A percentile compares a stretch with the other conserved stretches of the same genome.
phyloP scores from a whole-genome alignment of 176 grass and related monocot species.

The Otatea glauca region DNA sequence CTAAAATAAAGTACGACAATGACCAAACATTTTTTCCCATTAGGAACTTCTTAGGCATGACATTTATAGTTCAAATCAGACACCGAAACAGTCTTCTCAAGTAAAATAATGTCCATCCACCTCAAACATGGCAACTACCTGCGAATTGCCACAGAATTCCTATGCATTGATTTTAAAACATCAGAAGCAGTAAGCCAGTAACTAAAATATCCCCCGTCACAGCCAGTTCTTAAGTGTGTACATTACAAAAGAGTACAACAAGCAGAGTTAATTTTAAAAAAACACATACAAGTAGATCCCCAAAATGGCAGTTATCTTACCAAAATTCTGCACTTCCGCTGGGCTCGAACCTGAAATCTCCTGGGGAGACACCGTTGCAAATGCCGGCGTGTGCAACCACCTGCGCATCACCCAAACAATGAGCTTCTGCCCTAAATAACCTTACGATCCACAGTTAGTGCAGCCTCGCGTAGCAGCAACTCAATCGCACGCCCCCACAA shows the following conservation, averaged over 20 bases:
- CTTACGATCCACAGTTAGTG: background rate
- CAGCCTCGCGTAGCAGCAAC: background rate
- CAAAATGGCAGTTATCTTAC: constrained; percentile 47
- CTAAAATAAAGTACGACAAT: background rate
- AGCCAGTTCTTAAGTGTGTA: background rate
- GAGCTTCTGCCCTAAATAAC: background rate
- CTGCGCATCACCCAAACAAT: constrained; percentile 51
- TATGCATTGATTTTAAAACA: constrained; percentile 22
- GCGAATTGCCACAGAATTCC: background rate
- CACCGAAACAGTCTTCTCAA: background rate
- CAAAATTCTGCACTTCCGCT: constrained; percentile 80
- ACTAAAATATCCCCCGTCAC: background rate
- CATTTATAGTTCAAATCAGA: background rate
- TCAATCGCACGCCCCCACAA: background rate
- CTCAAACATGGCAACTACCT: constrained; percentile 8
- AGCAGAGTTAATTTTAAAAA: background rate
- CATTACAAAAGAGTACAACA: background rate
- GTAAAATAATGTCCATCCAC: background rate
- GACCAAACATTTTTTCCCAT: background rate
- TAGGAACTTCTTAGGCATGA: background rate
- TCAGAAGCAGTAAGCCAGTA: background rate
- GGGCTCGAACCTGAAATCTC: constrained; percentile 80
- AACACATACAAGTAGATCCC: background rate
- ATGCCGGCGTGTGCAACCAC: constrained; percentile 77
- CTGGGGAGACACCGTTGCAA: constrained; percentile 71